phyloP scores from a whole-genome alignment of 495 filamentous ascomycete species.

The Trichoderma virens region DNA sequence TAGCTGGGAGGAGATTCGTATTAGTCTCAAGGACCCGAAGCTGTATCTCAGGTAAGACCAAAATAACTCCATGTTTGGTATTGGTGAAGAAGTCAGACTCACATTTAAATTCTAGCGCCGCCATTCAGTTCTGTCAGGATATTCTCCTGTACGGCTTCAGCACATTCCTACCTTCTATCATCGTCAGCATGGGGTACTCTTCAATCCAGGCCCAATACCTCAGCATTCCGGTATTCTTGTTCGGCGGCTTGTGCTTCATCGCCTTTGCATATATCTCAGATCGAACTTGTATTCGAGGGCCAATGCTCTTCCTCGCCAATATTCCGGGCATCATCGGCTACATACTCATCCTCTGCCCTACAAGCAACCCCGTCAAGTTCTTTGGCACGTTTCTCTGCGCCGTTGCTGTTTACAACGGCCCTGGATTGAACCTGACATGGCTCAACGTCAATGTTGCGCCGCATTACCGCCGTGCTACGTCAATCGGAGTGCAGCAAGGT shows the following conservation, averaged over 20 bases:
- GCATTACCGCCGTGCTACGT: constrained; percentile 48
- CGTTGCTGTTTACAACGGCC: constrained; percentile 41
- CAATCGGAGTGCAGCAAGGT: constrained; percentile 47
- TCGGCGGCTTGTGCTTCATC: constrained; percentile 33
- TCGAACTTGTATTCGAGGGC: constrained; percentile 18
- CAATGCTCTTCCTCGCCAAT: constrained; percentile 36
- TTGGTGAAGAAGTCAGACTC: constrained; percentile 33
- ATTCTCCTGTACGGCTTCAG: constrained; percentile 52
- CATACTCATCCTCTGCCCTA: constrained; percentile 36
- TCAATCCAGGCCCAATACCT: constrained; percentile 37
- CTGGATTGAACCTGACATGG: constrained; percentile 49
- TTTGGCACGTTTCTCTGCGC: constrained; percentile 49
- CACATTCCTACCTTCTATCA: constrained; percentile 52
- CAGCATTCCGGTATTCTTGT: constrained; percentile 32
- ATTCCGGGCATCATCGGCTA: constrained; percentile 45
- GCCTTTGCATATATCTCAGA: constrained; percentile 38
- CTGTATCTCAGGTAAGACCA: constrained; percentile 12
- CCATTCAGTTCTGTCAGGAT: constrained; percentile 46
- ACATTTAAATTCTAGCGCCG: neutral
- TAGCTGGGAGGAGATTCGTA: constrained; percentile 21
- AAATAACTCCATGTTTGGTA: constrained; percentile 25
- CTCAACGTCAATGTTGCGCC: constrained; percentile 51
- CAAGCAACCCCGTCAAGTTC: constrained; percentile 36
- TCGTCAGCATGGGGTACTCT: constrained; percentile 43
- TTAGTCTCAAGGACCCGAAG: constrained; percentile 24